These are phyloP conservation scores for Scleromitrula shiraiana DNA, from an alignment of 2,329 filamentous ascomycete species.

Conservation along the genomic window DNA sequence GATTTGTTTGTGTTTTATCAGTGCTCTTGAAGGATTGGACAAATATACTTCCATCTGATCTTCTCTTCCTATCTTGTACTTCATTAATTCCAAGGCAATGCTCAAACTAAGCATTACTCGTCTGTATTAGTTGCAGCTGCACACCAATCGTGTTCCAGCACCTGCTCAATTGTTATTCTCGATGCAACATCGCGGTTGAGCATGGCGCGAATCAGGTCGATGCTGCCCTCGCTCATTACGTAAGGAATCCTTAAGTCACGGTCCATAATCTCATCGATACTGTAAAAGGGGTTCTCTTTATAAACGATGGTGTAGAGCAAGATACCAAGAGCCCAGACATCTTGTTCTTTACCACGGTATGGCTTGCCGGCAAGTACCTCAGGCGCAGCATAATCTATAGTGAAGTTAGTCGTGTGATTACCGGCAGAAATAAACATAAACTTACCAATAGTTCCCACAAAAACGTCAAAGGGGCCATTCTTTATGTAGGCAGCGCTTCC, in stretches of 20 bases:
- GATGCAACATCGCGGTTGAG: constrained; percentile 80
- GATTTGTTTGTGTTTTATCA: no score
- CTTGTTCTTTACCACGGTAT: constrained; percentile 93
- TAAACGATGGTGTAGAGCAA: constrained; percentile 98
- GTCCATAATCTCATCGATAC: constrained; percentile 98
- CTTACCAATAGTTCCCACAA: constrained; percentile 95
- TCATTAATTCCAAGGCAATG: constrained; percentile 9
- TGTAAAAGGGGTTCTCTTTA: constrained; percentile 99
- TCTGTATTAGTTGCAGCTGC: constrained; percentile 13
- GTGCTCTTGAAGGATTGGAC: background rate
- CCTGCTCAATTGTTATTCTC: constrained; percentile 78
- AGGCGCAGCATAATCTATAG: constrained; percentile 89
- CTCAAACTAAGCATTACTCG: no score
- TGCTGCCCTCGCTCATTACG: constrained; percentile 81
- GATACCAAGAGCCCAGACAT: constrained; percentile 96
- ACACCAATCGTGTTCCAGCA: constrained; percentile 80
- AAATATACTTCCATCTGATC: background rate
- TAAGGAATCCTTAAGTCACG: constrained; percentile 88
- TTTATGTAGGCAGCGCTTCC: constrained; percentile 98
- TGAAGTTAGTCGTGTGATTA: constrained; percentile 11
- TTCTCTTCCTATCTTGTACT: background rate
- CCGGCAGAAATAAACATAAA: background rate
- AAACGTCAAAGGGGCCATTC: constrained; percentile 96
- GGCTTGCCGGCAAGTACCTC: constrained; percentile 89
- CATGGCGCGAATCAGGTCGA: constrained; percentile 87